A percentile compares a stretch with the other conserved stretches of the same genome.
phyloP scores from a whole-genome alignment of 768 basidiomycete species.

The Trametes elegans region DNA sequence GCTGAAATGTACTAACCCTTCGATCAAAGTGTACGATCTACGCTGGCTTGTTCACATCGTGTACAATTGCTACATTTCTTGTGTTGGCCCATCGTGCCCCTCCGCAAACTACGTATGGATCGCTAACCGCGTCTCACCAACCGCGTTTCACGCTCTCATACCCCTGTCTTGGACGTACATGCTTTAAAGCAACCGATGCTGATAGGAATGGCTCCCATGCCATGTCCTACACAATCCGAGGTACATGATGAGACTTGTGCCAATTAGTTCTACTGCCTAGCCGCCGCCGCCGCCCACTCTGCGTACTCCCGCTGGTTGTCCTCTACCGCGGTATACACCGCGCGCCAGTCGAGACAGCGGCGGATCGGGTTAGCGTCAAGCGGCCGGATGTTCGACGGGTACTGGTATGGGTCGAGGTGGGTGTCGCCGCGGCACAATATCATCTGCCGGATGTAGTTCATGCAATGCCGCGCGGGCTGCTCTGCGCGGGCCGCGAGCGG shows the following conservation, averaged over 20 bases:
- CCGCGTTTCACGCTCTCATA: too few species aligned
- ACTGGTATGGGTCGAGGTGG: conserved; percentile 25
- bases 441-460: conserved; percentile 27
- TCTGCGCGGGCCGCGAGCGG: conserved; percentile 8
- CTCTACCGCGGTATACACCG: conserved; percentile 17
- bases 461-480: conserved; percentile 23
- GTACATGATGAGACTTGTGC: too few species aligned
- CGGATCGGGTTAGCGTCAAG: conserved; percentile 17
- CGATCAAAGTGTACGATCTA: too few species aligned
- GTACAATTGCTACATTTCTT: too few species aligned
- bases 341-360: conserved; percentile 18
- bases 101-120: too few species aligned
- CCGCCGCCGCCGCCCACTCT: neutral
- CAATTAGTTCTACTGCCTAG: neutral
- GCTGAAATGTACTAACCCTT: too few species aligned
- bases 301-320: conserved; percentile 12
- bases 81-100: too few species aligned
- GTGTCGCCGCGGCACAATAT: conserved; percentile 26
- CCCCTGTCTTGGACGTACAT: too few species aligned
- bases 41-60: too few species aligned
- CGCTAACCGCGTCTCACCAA: too few species aligned
- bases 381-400: conserved; percentile 18
- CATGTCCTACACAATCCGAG: too few species aligned
- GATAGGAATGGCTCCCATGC: neutral
- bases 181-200: too few species aligned